A percentile compares a stretch with the other conserved stretches of the same genome.
Conservation (phyloP, 2,329 filamentous ascomycete genomes). For the Rhytidhysteron rufulum region DNA sequence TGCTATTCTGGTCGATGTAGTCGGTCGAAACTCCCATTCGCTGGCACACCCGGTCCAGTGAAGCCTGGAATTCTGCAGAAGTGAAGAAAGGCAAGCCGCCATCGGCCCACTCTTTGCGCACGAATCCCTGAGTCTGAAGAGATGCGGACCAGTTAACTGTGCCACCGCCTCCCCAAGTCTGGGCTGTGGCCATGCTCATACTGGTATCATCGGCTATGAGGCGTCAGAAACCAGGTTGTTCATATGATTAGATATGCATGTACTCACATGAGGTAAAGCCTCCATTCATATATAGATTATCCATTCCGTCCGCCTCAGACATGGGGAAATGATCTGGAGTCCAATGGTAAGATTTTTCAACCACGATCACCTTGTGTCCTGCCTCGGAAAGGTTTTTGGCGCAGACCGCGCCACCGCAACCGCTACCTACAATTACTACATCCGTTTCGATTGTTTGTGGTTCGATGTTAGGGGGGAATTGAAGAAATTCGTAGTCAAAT, state of each 20-base stretch:
- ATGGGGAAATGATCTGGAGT: conserved; percentile 70
- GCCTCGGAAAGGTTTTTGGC: conserved; percentile 79
- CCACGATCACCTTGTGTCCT: conserved; percentile 71
- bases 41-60: conserved; percentile 72
- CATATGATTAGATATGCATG: not conserved
- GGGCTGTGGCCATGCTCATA: conserved; percentile 62
- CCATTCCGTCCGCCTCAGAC: conserved; percentile 56
- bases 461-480: conserved; percentile 52
- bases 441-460: conserved; percentile 69
- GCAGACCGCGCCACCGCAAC: conserved; percentile 77
- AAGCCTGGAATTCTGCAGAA: conserved; percentile 69
- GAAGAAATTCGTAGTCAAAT: conserved; percentile 59
- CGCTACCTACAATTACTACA: conserved; percentile 80
- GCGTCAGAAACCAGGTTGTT: conserved; percentile 3
- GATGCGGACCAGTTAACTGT: conserved; percentile 79
- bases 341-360: conserved; percentile 80
- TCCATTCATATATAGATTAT: conserved; percentile 67
- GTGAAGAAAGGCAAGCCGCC: conserved; percentile 70
- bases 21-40: conserved; percentile 71
- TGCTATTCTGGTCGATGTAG: conserved; percentile 66
- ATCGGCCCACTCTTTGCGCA: conserved; percentile 77
- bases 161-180: conserved; percentile 80
- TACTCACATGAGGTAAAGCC: conserved; percentile 52
- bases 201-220: conserved; percentile 37
- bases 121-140: conserved; percentile 67